These are phyloP conservation scores for Yamadazyma jaroonii DNA, from an alignment of 1,139 yeast species.

Conservation along the genomic window DNA sequence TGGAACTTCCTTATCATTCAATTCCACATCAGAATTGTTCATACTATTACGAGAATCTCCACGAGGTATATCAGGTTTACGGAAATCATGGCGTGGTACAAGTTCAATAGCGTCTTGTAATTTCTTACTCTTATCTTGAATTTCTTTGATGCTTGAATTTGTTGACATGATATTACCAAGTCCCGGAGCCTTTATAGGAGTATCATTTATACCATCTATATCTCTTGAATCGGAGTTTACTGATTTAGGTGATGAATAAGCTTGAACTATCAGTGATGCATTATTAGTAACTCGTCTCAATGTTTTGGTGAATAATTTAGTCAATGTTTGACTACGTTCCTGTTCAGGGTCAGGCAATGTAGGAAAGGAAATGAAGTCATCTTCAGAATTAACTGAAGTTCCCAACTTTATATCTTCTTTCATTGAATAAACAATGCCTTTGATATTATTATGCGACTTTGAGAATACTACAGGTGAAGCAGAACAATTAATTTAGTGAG, in stretches of 20 bases:
- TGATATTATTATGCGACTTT: no score
- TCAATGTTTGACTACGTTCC: conserved; percentile 28
- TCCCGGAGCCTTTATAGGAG: conserved; percentile 9
- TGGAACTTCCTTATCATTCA: neutral
- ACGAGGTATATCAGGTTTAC: neutral
- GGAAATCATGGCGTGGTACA: neutral
- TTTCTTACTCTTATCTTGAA: conserved; percentile 8
- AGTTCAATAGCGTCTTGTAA: conserved; percentile 12
- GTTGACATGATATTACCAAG: conserved; percentile 1
- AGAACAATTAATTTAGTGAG: no score
- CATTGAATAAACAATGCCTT: no score
- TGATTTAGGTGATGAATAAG: conserved; percentile 20
- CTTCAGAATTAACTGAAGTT: neutral
- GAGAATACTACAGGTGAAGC: no score
- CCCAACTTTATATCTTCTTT: no score
- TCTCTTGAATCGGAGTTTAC: conserved; percentile 8
- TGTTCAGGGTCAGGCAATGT: conserved; percentile 45
- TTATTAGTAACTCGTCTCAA: conserved; percentile 45
- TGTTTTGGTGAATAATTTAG: conserved; percentile 37
- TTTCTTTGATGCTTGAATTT: neutral
- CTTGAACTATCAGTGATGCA: conserved; percentile 39
- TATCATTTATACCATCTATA: conserved; percentile 9
- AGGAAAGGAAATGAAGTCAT: conserved; percentile 45
- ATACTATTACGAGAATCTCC: no score
- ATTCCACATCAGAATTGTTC: no score